phyloP scores from a whole-genome alignment of 371 early-diverging fungal genomes.

The Batrachochytrium dendrobatidis region DNA sequence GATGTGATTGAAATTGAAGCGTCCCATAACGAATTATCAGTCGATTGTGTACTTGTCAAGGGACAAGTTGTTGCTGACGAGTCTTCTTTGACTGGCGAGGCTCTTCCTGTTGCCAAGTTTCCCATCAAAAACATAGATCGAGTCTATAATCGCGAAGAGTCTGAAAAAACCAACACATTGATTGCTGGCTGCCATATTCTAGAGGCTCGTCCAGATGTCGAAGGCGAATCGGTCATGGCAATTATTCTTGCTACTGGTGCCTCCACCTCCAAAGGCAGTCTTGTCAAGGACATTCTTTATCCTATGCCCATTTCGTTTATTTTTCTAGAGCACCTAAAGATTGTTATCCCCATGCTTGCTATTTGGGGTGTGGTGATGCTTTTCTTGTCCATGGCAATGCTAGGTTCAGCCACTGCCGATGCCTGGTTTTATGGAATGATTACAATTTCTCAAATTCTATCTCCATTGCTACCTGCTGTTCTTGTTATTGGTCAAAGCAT shows the following conservation, averaged over 20 bases:
- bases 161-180: slow-evolving; percentile 50
- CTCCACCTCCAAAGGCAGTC: slow-evolving; percentile 62
- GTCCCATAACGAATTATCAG: slow-evolving; percentile 44
- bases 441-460: slow-evolving; percentile 58
- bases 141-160: slow-evolving; percentile 16
- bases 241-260: slow-evolving; percentile 67
- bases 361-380: slow-evolving; percentile 53
- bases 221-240: slow-evolving; percentile 34
- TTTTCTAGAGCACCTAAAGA: slow-evolving; percentile 64
- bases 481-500: slow-evolving; percentile 87
- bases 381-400: slow-evolving; percentile 42
- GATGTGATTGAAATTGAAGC: slow-evolving; percentile 56
- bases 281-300: slow-evolving; percentile 70
- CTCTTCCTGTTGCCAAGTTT: slow-evolving; percentile 76
- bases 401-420: slow-evolving; percentile 23
- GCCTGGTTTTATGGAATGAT: slow-evolving; percentile 55
- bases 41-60: slow-evolving; percentile 58
- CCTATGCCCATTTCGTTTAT: slow-evolving; percentile 58
- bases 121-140: slow-evolving; percentile 43
- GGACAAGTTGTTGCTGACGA: slow-evolving; percentile 70
- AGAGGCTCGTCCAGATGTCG: slow-evolving; percentile 32
- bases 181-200: slow-evolving; percentile 57
- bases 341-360: slow-evolving; percentile 55
- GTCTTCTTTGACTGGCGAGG: slow-evolving; percentile 65
- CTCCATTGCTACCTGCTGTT: slow-evolving; percentile 68